These are phyloP conservation scores for Aciculosporium take DNA, from an alignment of 2,329 filamentous ascomycete genomes.

Conservation along the genomic window DNA sequence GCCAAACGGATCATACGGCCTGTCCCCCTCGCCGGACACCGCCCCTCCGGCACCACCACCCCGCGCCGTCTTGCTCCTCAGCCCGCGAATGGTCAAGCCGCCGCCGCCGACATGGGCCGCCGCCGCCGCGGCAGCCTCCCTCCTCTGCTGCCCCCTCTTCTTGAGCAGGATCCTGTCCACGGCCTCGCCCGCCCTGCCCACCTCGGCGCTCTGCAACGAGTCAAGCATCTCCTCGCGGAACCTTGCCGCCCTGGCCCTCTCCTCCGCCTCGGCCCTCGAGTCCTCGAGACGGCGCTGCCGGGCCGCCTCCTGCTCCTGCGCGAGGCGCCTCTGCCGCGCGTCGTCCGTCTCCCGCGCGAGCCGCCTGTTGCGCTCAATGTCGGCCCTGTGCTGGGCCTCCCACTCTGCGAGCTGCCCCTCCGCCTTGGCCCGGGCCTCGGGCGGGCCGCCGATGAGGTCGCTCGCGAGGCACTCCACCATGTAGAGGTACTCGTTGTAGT, in stretches of 20 bases:
- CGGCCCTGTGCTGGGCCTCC: conserved; percentile 55
- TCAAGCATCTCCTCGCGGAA: conserved; percentile 56
- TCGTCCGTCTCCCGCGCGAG: conserved; percentile 43
- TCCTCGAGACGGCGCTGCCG: conserved; percentile 45
- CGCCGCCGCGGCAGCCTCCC: no score
- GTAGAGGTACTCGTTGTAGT: conserved; percentile 91
- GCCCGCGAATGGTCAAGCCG: conserved; percentile 57
- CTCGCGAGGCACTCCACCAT: conserved; percentile 81
- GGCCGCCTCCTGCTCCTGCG: conserved; percentile 52
- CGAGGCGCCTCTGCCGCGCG: conserved; percentile 37
- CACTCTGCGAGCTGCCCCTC: conserved; percentile 41
- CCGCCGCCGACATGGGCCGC: conserved; percentile 8
- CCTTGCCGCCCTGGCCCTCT: conserved; percentile 47
- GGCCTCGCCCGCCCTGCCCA: conserved; percentile 44
- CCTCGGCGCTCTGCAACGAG: conserved; percentile 46
- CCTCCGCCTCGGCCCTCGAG: conserved; percentile 54
- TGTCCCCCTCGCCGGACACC: conserved; percentile 34
- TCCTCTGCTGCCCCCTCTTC: conserved; percentile 47
- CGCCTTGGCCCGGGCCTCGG: conserved; percentile 41
- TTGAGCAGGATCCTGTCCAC: conserved; percentile 53
- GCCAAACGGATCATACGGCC: conserved; percentile 78
- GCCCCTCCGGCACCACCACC: conserved; percentile 11
- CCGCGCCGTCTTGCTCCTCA: conserved; percentile 47
- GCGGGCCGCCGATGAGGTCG: conserved; percentile 62
- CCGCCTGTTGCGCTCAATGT: conserved; percentile 48